Evolutionary conservation across 2,329 filamentous ascomycete genomes (phyloP).

Genomic region (Microascus cirrosus): DNA sequence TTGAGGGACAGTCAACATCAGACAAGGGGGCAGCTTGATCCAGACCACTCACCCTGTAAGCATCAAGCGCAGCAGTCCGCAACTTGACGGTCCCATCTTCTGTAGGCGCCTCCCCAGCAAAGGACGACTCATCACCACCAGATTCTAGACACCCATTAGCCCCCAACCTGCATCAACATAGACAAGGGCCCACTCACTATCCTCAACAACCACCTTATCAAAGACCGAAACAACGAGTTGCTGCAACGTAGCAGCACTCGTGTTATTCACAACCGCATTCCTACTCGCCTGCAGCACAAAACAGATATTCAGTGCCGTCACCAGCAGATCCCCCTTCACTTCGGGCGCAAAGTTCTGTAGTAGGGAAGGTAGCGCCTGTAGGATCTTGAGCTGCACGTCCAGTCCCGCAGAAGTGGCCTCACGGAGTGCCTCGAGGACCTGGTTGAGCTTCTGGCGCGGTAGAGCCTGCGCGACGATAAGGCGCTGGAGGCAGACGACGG

Average conservation of each 20-base stretch:
- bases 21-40: neutral
- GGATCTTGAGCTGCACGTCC: conserved; percentile 90
- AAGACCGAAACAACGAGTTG: conserved; percentile 89
- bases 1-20: conserved; percentile 20
- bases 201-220: conserved; percentile 77
- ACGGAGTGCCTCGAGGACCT: conserved; percentile 78
- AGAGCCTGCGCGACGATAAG: conserved; percentile 75
- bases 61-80: conserved; percentile 70
- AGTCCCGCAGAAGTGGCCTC: conserved; percentile 71
- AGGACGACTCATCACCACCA: conserved; percentile 36
- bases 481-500: conserved; percentile 78
- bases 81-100: conserved; percentile 56
- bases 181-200: conserved; percentile 43
- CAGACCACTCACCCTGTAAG: conserved; percentile 49
- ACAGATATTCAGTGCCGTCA: conserved; percentile 79
- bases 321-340: conserved; percentile 69
- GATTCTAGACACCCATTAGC: conserved; percentile 20
- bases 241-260: conserved; percentile 90
- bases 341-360: conserved; percentile 83
- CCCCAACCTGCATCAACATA: neutral
- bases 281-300: conserved; percentile 86
- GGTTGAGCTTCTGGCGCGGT: conserved; percentile 66
- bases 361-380: conserved; percentile 82
- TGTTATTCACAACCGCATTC: conserved; percentile 87
- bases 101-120: conserved; percentile 56